These are phyloP conservation scores for Yamadazyma friedrichii DNA, from an alignment of 1,139 yeast genomes.

Conservation along the genomic window DNA sequence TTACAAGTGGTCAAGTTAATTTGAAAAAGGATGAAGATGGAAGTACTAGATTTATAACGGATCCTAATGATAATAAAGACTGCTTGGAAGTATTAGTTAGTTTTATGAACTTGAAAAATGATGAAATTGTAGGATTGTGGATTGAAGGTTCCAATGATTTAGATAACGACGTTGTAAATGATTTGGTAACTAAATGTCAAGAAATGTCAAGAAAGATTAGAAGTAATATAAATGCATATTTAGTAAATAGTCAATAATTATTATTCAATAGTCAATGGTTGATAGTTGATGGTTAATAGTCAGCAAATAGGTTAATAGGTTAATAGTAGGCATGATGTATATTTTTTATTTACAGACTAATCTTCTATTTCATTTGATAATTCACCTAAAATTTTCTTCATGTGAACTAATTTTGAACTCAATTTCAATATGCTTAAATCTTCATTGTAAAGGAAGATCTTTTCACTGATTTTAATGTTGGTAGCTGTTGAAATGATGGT, in stretches of 20 bases:
- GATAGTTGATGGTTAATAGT: too few relatives aligned
- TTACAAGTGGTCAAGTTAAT: slow-evolving; percentile 64
- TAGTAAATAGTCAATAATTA: slow-evolving; percentile 3
- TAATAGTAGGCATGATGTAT: too few relatives aligned
- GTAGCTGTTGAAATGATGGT: slow-evolving; percentile 37
- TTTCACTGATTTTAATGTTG: slow-evolving; percentile 37
- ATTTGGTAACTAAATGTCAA: slow-evolving; percentile 41
- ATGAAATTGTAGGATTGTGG: slow-evolving; percentile 59
- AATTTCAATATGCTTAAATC: slow-evolving; percentile 33
- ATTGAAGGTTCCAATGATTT: slow-evolving; percentile 38
- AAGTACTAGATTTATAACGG: slow-evolving; percentile 14
- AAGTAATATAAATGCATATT: slow-evolving; percentile 37
- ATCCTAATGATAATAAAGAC: slow-evolving; percentile 14
- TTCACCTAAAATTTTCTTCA: slow-evolving; percentile 44
- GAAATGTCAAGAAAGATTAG: slow-evolving; percentile 44
- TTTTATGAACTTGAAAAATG: slow-evolving; percentile 52
- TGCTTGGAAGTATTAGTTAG: slow-evolving; percentile 44
- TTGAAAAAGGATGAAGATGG: slow-evolving; percentile 11
- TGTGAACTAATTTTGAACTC: slow-evolving; percentile 41
- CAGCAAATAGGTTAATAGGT: too few relatives aligned
- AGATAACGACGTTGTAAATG: slow-evolving; percentile 26
- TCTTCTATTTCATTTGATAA: slow-evolving; percentile 28
- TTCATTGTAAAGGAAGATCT: slow-evolving; percentile 35
- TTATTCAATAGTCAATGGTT: too few relatives aligned
- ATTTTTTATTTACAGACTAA: too few relatives aligned